These are phyloP conservation scores for Penicillium thymicola DNA, from an alignment of 2,329 filamentous ascomycete species.

Conservation along the genomic window DNA sequence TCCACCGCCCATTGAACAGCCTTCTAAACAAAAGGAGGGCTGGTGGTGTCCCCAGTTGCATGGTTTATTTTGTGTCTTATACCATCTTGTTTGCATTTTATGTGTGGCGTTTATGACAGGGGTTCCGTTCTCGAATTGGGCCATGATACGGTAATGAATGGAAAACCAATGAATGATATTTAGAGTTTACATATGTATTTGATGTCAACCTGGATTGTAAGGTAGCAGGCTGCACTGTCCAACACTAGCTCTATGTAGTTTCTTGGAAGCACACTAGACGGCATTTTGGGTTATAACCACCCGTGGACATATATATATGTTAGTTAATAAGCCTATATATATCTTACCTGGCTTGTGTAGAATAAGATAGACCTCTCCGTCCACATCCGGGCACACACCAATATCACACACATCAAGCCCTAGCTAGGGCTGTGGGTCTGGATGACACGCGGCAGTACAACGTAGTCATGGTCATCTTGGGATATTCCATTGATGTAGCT, in stretches of 20 bases:
- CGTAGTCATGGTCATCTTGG: not conserved
- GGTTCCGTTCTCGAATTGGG: conserved; percentile 5
- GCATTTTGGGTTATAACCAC: not conserved
- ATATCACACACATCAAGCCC: too few relatives aligned
- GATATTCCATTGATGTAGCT: not conserved
- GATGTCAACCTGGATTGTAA: not conserved
- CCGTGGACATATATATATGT: too few relatives aligned
- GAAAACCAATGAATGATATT: conserved; percentile 4
- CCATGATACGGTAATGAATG: conserved; percentile 22
- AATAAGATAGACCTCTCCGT: not conserved
- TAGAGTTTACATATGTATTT: not conserved
- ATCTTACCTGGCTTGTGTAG: not conserved
- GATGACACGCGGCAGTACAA: not conserved
- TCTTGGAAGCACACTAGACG: not conserved
- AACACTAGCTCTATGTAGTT: not conserved
- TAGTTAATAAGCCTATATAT: not conserved
- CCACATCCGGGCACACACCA: not conserved
- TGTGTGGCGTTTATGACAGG: conserved; percentile 14
- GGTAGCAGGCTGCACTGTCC: not conserved
- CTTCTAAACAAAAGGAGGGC: not conserved
- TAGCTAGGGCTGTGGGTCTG: not conserved
- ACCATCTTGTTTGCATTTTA: conserved; percentile 26
- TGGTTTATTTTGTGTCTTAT: conserved; percentile 21
- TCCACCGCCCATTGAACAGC: conserved; percentile 14
- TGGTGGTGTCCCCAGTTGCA: not conserved